A percentile compares a stretch with the other conserved stretches of the same genome.
phyloP scores from a whole-genome alignment of 805 yeast species.

The Starmerella asiatica region DNA sequence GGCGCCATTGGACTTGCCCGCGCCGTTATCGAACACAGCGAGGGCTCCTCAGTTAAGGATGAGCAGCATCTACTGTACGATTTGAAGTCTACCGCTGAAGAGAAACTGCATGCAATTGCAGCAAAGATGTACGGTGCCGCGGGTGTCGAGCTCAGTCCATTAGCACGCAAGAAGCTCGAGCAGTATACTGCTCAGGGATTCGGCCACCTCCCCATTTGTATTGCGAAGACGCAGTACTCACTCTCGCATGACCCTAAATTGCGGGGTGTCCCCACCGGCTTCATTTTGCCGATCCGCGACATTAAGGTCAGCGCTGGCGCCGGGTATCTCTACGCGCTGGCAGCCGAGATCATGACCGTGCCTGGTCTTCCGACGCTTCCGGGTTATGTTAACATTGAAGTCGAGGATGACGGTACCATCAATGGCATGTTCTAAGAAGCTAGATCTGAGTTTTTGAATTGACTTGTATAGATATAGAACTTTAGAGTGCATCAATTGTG shows the following conservation, averaged over 20 bases:
- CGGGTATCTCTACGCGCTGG: constrained; percentile 89
- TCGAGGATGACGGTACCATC: constrained; percentile 76
- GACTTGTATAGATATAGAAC: neutral
- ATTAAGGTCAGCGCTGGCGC: constrained; percentile 93
- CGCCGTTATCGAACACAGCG: constrained; percentile 59
- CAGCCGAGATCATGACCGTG: constrained; percentile 93
- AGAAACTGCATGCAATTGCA: constrained; percentile 68
- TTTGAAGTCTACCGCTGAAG: constrained; percentile 54
- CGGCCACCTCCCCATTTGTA: constrained; percentile 82
- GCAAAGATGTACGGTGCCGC: constrained; percentile 87
- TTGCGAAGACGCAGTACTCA: constrained; percentile 95
- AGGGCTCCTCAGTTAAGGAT: constrained; percentile 29
- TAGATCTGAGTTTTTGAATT: no score
- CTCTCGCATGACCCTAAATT: constrained; percentile 84
- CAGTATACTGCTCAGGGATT: constrained; percentile 78
- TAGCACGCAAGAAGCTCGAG: constrained; percentile 69
- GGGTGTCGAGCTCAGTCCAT: constrained; percentile 64
- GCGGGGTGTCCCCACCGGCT: constrained; percentile 92
- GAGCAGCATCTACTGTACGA: constrained; percentile 51
- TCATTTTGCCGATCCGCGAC: constrained; percentile 86
- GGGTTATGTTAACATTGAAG: constrained; percentile 95
- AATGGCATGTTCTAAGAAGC: constrained; percentile 65
- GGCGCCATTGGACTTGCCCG: constrained; percentile 79
- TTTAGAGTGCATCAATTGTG: neutral
- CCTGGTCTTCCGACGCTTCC: constrained; percentile 95